phyloP scores from a whole-genome alignment of 305 asterid genomes.

The Withania somnifera region DNA sequence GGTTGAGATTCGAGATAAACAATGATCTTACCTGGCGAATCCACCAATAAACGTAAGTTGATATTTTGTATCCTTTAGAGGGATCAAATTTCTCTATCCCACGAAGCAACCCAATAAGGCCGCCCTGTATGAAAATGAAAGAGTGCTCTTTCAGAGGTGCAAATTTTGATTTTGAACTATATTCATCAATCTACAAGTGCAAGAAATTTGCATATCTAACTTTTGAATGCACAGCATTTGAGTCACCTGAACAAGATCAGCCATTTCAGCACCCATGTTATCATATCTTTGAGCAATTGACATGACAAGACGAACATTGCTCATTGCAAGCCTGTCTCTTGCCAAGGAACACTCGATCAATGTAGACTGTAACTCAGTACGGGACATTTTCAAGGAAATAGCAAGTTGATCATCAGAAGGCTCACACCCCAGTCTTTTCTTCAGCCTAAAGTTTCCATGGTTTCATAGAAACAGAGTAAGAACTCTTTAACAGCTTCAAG shows the following conservation, averaged over 20 bases:
- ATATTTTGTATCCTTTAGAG: constrained; percentile 86
- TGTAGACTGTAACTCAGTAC: constrained; percentile 48
- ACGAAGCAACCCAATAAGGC: constrained; percentile 79
- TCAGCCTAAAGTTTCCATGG: constrained; percentile 38
- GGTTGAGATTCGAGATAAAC: not conserved
- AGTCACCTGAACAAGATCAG: constrained; percentile 87
- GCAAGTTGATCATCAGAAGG: constrained; percentile 97
- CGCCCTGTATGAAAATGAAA: constrained; percentile 48
- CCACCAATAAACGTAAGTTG: constrained; percentile 99
- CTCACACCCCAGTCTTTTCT: constrained; percentile 67
- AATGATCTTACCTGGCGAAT: constrained; percentile 65
- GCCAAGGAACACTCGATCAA: constrained; percentile 72
- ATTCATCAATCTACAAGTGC: not conserved
- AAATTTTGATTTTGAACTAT: not conserved
- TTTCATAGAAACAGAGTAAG: not conserved
- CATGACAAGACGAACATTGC: constrained; percentile 95
- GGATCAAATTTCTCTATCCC: constrained; percentile 95
- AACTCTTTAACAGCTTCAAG: not conserved
- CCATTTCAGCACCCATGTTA: constrained; percentile 88
- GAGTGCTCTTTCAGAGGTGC: not conserved
- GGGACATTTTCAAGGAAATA: constrained; percentile 47
- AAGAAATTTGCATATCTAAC: not conserved
- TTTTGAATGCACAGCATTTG: constrained; percentile 2
- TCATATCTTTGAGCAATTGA: constrained; percentile 90
- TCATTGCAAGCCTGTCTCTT: constrained; percentile 95